These are phyloP conservation scores for Hondaea fermentalgiana DNA, from an alignment of 108 stramenopile genomes.

Conservation along the genomic window DNA sequence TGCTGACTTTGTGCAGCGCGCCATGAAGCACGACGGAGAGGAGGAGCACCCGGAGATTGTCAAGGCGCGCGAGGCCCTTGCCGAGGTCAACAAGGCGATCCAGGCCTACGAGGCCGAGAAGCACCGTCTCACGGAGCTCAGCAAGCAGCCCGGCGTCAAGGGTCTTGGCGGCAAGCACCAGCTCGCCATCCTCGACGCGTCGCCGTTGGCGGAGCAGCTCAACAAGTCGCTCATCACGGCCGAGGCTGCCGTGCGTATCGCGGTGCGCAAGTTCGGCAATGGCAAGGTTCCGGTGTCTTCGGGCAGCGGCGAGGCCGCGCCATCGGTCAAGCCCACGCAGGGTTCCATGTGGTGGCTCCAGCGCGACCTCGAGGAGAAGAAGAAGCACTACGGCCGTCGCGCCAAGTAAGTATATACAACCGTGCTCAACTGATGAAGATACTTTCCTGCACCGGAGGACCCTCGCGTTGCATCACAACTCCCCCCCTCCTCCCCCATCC, in stretches of 20 bases:
- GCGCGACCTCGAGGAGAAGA: conserved; percentile 21
- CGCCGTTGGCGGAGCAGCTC: neutral
- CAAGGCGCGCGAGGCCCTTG: conserved; percentile 3
- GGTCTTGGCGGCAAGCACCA: conserved; percentile 15
- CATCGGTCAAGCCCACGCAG: neutral
- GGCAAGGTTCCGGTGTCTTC: neutral
- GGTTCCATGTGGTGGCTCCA: conserved; percentile 10
- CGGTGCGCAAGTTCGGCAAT: neutral
- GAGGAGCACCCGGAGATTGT: conserved; percentile 14
- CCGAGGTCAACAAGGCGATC: conserved; percentile 7
- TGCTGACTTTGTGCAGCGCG: neutral
- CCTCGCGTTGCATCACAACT: no score
- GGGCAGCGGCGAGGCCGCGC: neutral
- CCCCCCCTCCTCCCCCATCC: no score
- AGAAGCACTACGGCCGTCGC: neutral
- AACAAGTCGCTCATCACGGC: conserved; percentile 22
- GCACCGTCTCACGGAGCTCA: neutral
- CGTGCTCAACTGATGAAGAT: neutral
- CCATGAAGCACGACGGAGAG: neutral
- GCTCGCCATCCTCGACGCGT: conserved; percentile 12
- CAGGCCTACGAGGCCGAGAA: conserved; percentile 19
- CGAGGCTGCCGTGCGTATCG: conserved; percentile 3
- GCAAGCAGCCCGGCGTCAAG: conserved; percentile 10
- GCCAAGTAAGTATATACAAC: neutral
- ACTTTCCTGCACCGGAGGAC: no score